Percentiles rank a stretch among this genome's conserved stretches.
Evolutionary conservation across 2,329 filamentous ascomycete species (phyloP).

Genomic region (Aspergillus pseudoglaucus): DNA sequence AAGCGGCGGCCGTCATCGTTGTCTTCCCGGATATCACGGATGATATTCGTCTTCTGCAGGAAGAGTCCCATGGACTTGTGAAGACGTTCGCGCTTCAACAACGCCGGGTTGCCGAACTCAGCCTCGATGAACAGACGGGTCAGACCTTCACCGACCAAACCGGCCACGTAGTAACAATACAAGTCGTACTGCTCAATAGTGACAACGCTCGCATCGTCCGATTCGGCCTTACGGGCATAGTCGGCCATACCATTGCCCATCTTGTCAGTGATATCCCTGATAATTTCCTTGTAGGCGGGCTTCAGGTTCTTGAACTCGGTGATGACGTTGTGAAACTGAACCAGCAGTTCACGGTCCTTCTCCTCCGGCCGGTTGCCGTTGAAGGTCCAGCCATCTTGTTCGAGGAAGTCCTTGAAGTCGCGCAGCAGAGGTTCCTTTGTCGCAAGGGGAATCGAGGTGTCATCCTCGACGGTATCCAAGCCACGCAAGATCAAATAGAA

Average conservation of each 20-base stretch:
- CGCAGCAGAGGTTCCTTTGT: slow-evolving; percentile 82
- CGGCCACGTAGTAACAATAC: slow-evolving; percentile 98
- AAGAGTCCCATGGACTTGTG: slow-evolving; percentile 97
- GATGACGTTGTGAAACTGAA: slow-evolving; percentile 84
- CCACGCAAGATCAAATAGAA: slow-evolving; percentile 93
- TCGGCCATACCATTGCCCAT: slow-evolving; percentile 99
- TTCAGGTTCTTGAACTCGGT: slow-evolving; percentile 84
- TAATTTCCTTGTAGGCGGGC: slow-evolving; percentile 73
- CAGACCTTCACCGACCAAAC: slow-evolving; percentile 88
- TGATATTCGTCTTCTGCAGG: slow-evolving; percentile 97
- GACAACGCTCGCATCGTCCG: slow-evolving; percentile 71
- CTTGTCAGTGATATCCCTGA: slow-evolving; percentile 83
- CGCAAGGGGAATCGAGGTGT: slow-evolving; percentile 79
- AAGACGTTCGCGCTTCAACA: slow-evolving; percentile 70
- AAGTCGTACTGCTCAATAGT: slow-evolving; percentile 85
- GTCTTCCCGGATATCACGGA: slow-evolving; percentile 89
- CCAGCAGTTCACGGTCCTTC: slow-evolving; percentile 86
- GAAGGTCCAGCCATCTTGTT: slow-evolving; percentile 85
- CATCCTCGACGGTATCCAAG: slow-evolving; percentile 97
- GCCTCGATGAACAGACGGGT: slow-evolving; percentile 86
- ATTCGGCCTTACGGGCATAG: slow-evolving; percentile 77
- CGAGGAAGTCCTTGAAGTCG: slow-evolving; percentile 71
- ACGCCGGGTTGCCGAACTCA: slow-evolving; percentile 75
- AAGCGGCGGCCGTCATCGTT: slow-evolving; percentile 80
- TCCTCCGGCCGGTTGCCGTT: slow-evolving; percentile 79